A percentile compares a stretch with the other conserved stretches of the same genome.
Conservation (phyloP, 1,139 yeast genomes). For the Debaryomyces fabryi region DNA sequence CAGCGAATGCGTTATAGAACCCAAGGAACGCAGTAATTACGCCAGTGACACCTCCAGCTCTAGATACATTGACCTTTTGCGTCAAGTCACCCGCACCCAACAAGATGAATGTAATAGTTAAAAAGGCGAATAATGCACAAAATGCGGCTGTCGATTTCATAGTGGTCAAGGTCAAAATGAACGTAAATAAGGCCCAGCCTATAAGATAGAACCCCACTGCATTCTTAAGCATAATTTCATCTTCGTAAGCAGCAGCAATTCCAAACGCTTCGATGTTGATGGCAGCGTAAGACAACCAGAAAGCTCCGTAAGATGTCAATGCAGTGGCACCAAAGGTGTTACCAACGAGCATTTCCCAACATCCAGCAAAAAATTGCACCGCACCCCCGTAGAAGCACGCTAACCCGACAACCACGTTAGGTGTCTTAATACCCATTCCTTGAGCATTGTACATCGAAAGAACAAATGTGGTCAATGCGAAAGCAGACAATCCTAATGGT, state of each 20-base stretch:
- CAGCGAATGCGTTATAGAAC: conserved; percentile 44
- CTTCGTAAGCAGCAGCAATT: conserved; percentile 57
- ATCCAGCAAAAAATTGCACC: conserved; percentile 51
- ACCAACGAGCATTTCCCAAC: conserved; percentile 49
- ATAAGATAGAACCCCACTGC: conserved; percentile 47
- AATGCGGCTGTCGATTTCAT: conserved; percentile 49
- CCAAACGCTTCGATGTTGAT: conserved; percentile 45
- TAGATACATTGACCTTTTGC: conserved; percentile 30
- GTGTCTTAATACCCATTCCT: conserved; percentile 41
- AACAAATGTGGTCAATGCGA: conserved; percentile 52
- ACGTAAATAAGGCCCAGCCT: conserved; percentile 51
- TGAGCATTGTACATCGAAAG: conserved; percentile 45
- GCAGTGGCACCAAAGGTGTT: conserved; percentile 49
- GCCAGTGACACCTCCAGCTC: conserved; percentile 49
- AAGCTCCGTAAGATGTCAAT: conserved; percentile 45
- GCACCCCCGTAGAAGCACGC: conserved; percentile 50
- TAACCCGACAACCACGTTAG: conserved; percentile 46
- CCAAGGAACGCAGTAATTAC: conserved; percentile 45
- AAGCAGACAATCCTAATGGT: conserved; percentile 61
- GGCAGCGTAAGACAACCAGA: conserved; percentile 46
- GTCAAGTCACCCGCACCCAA: conserved; percentile 46
- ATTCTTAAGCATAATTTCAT: conserved; percentile 29
- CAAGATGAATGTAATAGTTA: conserved; percentile 43
- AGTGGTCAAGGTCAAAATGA: conserved; percentile 41
- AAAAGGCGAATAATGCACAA: conserved; percentile 35